Base-by-base conservation (phyloP, 2,329 filamentous ascomycete species). In the Spiromastix sp. region DNA sequence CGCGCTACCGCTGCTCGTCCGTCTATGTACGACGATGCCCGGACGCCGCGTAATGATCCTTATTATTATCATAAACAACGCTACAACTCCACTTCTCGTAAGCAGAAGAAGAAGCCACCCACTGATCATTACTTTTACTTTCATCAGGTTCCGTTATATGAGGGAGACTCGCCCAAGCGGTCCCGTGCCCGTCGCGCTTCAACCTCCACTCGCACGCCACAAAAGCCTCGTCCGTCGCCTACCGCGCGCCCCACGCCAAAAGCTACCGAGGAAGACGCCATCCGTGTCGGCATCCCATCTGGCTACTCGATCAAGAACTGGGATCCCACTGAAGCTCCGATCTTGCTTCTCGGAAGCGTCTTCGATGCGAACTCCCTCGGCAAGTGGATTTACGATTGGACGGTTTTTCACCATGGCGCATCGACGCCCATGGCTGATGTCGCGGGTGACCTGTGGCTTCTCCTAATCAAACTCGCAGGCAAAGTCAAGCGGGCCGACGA, bases 351-450 rank as follows among this genome's bases (percentile, higher is more conserved):
- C 15, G 91, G 91, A 33, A 93, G 85, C 55, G 91, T 96, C 38
- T 96, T 96, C 54, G 91, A 96, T 56, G 85, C 89, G 54, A 95
- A 96, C 71, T 94, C 85, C 17, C 72, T 98, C 19, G 91, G 91
- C 53, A 95, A 95, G 65, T 98, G 91, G 91, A 93, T 98, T 54
- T 98, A 94, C 63, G 91, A 96, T 70, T 98, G 91, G 91, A 95
- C 91, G 12, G 85, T 95, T 44, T 94, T 85, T 66, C 79, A 81
- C 57, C 79, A 93, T 48, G 85, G 85, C 24, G 75, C 85, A 10
- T 74, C 75, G 26, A 85, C 82, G 8, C 84, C 86, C 33, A 84
- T 95, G 53, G 77, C 86, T 35, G 86, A 95, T 46, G 79, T 93
- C 61, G 87, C 91, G 2, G 91, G 89, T 48, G 87, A 96, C 52